phyloP scores from a whole-genome alignment of 2,329 filamentous ascomycete species.

The Monosporascus cannonballus region DNA sequence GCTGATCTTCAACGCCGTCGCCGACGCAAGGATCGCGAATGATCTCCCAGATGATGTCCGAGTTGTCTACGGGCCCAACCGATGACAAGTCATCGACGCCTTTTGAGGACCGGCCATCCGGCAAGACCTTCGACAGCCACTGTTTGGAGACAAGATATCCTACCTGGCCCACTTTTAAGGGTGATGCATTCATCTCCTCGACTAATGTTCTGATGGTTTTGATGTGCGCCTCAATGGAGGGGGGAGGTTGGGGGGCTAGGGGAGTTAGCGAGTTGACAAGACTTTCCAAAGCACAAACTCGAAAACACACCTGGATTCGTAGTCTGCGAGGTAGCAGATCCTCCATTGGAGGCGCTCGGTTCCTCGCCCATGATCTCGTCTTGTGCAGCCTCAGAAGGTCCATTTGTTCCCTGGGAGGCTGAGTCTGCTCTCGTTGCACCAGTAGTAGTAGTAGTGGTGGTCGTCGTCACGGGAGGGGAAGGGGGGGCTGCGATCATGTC shows the following conservation, averaged over 20 bases:
- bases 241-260: slow-evolving; percentile 14
- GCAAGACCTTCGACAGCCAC: slow-evolving; percentile 72
- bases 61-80: slow-evolving; percentile 81
- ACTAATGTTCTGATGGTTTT: slow-evolving; percentile 60
- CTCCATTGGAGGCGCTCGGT: neutral
- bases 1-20: slow-evolving; percentile 24
- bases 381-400: neutral
- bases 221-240: slow-evolving; percentile 64
- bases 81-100: slow-evolving; percentile 51
- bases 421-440: slow-evolving; percentile 5
- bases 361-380: slow-evolving; percentile 1
- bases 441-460: slow-evolving; percentile 11
- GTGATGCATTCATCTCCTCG: slow-evolving; percentile 43
- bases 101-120: slow-evolving; percentile 55
- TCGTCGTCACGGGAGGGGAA: slow-evolving; percentile 2
- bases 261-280: slow-evolving; percentile 4
- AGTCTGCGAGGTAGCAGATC: slow-evolving; percentile 1
- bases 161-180: slow-evolving; percentile 63
- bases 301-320: slow-evolving; percentile 8
- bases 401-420: slow-evolving; percentile 2
- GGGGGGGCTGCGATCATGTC: slow-evolving; percentile 35
- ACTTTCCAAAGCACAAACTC: neutral
- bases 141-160: slow-evolving; percentile 72
- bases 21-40: slow-evolving; percentile 39
- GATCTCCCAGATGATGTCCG: slow-evolving; percentile 65